These are phyloP conservation scores for Phytomonas sp. DNA, from an alignment of 208 protist genomes.

Conservation along the genomic window DNA sequence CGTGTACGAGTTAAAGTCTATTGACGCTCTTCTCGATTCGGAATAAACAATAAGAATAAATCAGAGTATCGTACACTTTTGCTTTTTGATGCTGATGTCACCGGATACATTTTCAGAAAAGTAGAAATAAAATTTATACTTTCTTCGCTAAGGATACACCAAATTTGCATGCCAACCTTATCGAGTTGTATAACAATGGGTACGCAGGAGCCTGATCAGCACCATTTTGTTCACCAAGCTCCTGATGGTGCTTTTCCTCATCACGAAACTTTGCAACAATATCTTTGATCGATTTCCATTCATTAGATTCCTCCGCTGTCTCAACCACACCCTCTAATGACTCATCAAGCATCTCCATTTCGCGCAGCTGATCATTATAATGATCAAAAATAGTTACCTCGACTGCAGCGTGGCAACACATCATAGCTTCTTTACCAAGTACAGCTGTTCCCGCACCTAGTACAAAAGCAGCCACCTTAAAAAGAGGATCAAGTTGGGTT, in stretches of 20 bases:
- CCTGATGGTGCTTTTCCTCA: slow-evolving; percentile 82
- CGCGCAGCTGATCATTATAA: slow-evolving; percentile 86
- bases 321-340: slow-evolving; percentile 13
- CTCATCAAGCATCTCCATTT: slow-evolving; percentile 52
- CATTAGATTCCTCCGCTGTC: slow-evolving; percentile 25
- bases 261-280: slow-evolving; percentile 73
- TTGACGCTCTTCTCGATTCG: background rate
- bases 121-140: slow-evolving; percentile 19
- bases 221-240: slow-evolving; percentile 74
- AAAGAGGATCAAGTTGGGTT: slow-evolving; percentile 63
- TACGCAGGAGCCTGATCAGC: slow-evolving; percentile 57
- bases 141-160: slow-evolving; percentile 62
- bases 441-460: slow-evolving; percentile 66
- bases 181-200: slow-evolving; percentile 76
- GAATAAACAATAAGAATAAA: background rate
- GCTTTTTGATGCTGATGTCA: slow-evolving; percentile 7
- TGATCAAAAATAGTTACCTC: slow-evolving; percentile 79
- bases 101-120: background rate
- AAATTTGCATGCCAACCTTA: slow-evolving; percentile 61
- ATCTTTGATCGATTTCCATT: slow-evolving; percentile 60
- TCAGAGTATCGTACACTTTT: background rate
- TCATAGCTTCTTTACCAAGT: slow-evolving; percentile 77
- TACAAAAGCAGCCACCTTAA: slow-evolving; percentile 58
- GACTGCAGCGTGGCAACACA: slow-evolving; percentile 85
- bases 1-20: background rate